Conservation (phyloP, 2,329 filamentous ascomycete species). For the Penicillium concentricum region DNA sequence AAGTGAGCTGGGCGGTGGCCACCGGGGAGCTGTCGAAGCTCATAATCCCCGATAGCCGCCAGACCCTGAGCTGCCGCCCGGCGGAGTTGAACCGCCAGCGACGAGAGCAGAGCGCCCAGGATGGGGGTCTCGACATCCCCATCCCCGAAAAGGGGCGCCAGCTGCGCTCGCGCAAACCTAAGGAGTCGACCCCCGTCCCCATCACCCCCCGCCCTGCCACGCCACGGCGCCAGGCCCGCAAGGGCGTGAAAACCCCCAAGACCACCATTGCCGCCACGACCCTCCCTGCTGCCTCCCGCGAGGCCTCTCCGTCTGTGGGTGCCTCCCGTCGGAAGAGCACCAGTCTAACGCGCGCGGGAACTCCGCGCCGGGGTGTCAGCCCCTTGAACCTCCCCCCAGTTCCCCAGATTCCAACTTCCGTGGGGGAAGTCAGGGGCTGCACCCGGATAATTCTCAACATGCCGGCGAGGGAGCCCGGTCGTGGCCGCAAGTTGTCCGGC, state of each 20-base stretch:
- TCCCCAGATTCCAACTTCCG: not conserved
- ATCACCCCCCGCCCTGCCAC: conserved; percentile 56
- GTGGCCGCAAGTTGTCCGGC: not conserved
- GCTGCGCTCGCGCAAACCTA: conserved; percentile 67
- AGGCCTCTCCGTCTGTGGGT: conserved; percentile 24
- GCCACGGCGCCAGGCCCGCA: conserved; percentile 51
- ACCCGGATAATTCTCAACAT: not conserved
- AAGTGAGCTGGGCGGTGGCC: conserved; percentile 83
- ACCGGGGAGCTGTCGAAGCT: conserved; percentile 78
- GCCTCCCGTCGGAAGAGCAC: conserved; percentile 32
- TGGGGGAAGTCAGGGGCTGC: not conserved
- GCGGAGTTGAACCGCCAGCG: conserved; percentile 72
- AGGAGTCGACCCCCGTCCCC: conserved; percentile 34
- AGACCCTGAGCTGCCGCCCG: conserved; percentile 71
- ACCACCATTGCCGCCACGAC: conserved; percentile 60
- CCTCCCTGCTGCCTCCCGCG: conserved; percentile 37
- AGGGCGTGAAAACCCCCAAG: conserved; percentile 53
- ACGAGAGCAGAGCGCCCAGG: conserved; percentile 61
- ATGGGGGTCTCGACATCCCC: conserved; percentile 34
- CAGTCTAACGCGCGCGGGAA: not conserved
- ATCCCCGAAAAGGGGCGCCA: conserved; percentile 59
- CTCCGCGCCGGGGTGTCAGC: not conserved
- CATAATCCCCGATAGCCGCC: conserved; percentile 72
- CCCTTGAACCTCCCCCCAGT: not conserved
- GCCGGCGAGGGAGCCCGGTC: not conserved